Conservation (phyloP, 2,329 filamentous ascomycete species). For the Penicillium concentricum region DNA sequence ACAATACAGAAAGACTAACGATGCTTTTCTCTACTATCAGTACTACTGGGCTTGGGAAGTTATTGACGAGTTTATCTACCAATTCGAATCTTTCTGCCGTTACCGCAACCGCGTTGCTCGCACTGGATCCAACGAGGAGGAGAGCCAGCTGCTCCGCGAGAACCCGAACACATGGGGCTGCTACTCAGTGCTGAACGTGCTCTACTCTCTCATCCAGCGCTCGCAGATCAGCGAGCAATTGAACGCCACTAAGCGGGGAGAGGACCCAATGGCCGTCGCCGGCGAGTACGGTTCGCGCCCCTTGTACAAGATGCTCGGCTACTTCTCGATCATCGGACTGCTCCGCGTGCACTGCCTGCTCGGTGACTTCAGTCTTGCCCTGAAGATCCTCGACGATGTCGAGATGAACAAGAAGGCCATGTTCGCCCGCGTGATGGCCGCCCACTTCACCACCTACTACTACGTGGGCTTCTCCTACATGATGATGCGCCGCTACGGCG, state of each 20-base stretch:
- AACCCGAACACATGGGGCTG: conserved; percentile 99
- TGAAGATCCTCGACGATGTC: conserved; percentile 99
- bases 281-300: conserved; percentile 94
- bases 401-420: conserved; percentile 99
- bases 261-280: conserved; percentile 82
- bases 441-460: conserved; percentile 99
- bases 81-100: conserved; percentile 99
- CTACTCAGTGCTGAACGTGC: conserved; percentile 98
- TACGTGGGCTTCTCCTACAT: conserved; percentile 99
- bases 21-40: conserved; percentile 47
- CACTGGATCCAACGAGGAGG: conserved; percentile 79
- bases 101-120: conserved; percentile 91
- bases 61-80: conserved; percentile 99
- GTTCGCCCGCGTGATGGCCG: conserved; percentile 99
- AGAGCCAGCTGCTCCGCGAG: conserved; percentile 85
- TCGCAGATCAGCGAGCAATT: conserved; percentile 98
- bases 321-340: conserved; percentile 98
- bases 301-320: conserved; percentile 96
- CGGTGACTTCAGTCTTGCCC: conserved; percentile 94
- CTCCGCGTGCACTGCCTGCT: conserved; percentile 94
- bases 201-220: conserved; percentile 97
- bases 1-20: conserved; percentile 12
- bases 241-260: conserved; percentile 87
- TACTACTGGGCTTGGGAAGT: conserved; percentile 99
- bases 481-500: conserved; percentile 99